Conservation (phyloP, 139 green algal genomes). For the Yamagishiella unicocca region DNA sequence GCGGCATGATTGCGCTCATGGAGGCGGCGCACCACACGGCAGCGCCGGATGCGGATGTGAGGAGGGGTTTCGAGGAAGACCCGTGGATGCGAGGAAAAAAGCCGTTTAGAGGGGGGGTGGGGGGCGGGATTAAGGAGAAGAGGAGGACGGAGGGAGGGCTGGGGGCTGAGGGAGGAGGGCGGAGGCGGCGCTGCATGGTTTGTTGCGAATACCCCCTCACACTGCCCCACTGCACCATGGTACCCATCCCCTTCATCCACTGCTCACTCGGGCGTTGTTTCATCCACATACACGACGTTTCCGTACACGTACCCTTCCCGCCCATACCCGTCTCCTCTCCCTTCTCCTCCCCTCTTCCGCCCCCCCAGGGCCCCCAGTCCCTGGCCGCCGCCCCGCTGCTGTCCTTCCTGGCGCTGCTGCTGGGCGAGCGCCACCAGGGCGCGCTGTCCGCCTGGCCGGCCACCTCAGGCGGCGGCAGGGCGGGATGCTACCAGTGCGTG, state of each 20-base stretch:
- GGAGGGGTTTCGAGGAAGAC: too few relatives aligned
- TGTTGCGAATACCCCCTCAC: too few relatives aligned
- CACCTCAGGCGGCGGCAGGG: constrained; percentile 44
- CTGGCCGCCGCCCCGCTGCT: constrained; percentile 61
- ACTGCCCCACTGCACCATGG: too few relatives aligned
- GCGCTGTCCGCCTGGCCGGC: constrained; percentile 62
- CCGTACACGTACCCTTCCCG: not conserved
- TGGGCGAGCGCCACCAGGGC: constrained; percentile 62
- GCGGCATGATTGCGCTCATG: constrained; percentile 67
- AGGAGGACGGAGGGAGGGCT: too few relatives aligned
- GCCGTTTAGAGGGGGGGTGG: too few relatives aligned
- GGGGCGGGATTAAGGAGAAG: too few relatives aligned
- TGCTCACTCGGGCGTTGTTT: too few relatives aligned
- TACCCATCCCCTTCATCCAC: too few relatives aligned
- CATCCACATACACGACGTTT: too few relatives aligned
- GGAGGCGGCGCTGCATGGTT: too few relatives aligned
- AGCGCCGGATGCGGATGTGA: constrained; percentile 56
- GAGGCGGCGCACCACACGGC: constrained; percentile 53
- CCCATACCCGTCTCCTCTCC: not conserved
- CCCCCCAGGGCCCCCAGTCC: constrained; percentile 34
- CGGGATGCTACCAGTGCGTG: constrained; percentile 14
- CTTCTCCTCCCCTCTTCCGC: not conserved
- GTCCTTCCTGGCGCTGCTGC: constrained; percentile 60
- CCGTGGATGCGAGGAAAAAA: too few relatives aligned
- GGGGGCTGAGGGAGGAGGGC: too few relatives aligned